Evolutionary conservation across 78 protist species (phyloP).

Genomic region (Mastigamoeba balamuthi): DNA sequence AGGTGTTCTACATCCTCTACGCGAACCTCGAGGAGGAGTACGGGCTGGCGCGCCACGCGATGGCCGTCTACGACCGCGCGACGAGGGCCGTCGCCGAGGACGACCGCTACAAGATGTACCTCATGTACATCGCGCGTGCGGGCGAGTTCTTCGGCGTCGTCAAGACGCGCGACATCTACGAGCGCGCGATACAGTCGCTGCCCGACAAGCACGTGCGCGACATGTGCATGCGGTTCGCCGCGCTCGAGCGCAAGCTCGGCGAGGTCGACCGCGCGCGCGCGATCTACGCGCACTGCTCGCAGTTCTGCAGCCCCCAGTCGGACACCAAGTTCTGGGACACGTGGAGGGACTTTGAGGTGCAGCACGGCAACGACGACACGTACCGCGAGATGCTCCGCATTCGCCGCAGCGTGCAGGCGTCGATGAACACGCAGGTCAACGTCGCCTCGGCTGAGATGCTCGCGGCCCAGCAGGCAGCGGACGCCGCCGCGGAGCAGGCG

Average conservation of each 20-base stretch:
- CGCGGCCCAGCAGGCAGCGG: not conserved
- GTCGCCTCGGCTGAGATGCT: not conserved
- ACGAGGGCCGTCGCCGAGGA: conserved; percentile 16
- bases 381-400: conserved; percentile 87
- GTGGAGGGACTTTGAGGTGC: conserved; percentile 88
- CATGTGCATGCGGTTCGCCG: conserved; percentile 75
- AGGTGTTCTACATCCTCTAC: conserved; percentile 43
- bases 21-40: conserved; percentile 72
- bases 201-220: conserved; percentile 49
- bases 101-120: conserved; percentile 50
- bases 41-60: conserved; percentile 83
- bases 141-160: conserved; percentile 73
- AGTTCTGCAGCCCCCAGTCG: conserved; percentile 62
- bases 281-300: conserved; percentile 76
- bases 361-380: conserved; percentile 94
- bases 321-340: conserved; percentile 62
- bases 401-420: conserved; percentile 65
- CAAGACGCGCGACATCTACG: conserved; percentile 86
- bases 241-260: conserved; percentile 83
- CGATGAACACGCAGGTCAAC: not conserved
- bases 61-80: conserved; percentile 86
- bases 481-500: not conserved
- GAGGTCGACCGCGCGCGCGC: conserved; percentile 97
- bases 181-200: conserved; percentile 66
- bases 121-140: conserved; percentile 70